phyloP scores from a whole-genome alignment of 2,329 filamentous ascomycete genomes.

The Hypoxylon sp. region DNA sequence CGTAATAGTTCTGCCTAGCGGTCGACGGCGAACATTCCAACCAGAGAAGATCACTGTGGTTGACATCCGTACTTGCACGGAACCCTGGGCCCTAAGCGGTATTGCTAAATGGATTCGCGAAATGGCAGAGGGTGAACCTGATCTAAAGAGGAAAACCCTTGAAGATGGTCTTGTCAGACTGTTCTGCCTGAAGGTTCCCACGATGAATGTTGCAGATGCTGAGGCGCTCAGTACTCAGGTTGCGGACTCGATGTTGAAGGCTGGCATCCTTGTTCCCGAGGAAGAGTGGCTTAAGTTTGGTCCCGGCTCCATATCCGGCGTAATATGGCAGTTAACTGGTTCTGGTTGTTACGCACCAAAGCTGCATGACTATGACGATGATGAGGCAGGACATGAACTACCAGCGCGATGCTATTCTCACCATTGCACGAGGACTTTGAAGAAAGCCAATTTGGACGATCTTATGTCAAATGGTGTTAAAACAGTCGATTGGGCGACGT shows the following conservation, averaged over 20 bases:
- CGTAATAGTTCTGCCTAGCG: constrained; percentile 84
- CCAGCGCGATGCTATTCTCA: constrained; percentile 90
- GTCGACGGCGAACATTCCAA: constrained; percentile 85
- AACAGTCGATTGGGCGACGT: constrained; percentile 88
- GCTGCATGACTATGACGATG: constrained; percentile 75
- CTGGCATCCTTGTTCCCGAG: constrained; percentile 84
- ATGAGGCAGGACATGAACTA: constrained; percentile 62
- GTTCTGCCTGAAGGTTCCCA: constrained; percentile 95
- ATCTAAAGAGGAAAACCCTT: constrained; percentile 87
- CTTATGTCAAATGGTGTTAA: constrained; percentile 78
- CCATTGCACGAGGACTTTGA: constrained; percentile 93
- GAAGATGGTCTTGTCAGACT: constrained; percentile 89
- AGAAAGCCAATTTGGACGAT: constrained; percentile 90
- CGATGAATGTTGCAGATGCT: constrained; percentile 98
- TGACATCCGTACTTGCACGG: constrained; percentile 87
- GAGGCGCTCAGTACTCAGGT: constrained; percentile 86
- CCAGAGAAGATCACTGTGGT: constrained; percentile 84
- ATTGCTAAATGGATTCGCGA: constrained; percentile 88
- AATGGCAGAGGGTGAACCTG: constrained; percentile 91
- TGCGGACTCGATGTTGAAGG: constrained; percentile 83
- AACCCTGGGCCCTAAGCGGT: constrained; percentile 95
- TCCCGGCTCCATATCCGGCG: constrained; percentile 83
- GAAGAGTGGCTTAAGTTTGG: constrained; percentile 99
- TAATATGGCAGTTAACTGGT: constrained; percentile 93
- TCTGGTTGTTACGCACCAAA: constrained; percentile 91